Conservation (phyloP, 2,329 filamentous ascomycete species). For the Ceratocystis albifundus region DNA sequence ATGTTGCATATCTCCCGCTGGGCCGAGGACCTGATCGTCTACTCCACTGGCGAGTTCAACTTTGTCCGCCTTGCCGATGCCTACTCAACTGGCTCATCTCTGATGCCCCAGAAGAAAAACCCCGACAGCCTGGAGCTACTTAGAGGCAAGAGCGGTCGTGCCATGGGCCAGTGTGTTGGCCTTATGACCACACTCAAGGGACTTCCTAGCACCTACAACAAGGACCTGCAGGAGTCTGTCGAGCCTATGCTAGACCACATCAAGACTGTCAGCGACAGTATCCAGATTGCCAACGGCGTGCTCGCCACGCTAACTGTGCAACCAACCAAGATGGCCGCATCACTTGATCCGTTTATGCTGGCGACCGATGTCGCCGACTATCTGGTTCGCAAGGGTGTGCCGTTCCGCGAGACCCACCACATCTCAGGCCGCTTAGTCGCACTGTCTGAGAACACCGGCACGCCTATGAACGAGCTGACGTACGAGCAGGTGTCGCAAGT, state of each 20-base stretch:
- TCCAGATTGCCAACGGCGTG: constrained; percentile 73
- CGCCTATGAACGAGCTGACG: constrained; percentile 58
- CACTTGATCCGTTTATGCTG: constrained; percentile 73
- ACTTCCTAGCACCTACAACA: constrained; percentile 76
- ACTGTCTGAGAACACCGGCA: constrained; percentile 51
- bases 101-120: constrained; percentile 84
- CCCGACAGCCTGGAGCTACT: constrained; percentile 60
- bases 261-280: constrained; percentile 68
- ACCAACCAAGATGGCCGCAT: constrained; percentile 65
- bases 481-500: constrained; percentile 56
- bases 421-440: constrained; percentile 61
- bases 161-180: constrained; percentile 72
- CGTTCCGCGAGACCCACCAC: constrained; percentile 71
- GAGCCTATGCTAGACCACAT: constrained; percentile 78
- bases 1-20: constrained; percentile 72
- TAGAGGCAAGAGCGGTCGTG: constrained; percentile 61
- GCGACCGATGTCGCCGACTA: constrained; percentile 59
- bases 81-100: constrained; percentile 62
- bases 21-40: constrained; percentile 79
- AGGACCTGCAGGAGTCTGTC: constrained; percentile 79
- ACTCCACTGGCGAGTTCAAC: constrained; percentile 63
- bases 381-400: constrained; percentile 54
- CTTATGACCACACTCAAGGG: constrained; percentile 59
- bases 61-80: constrained; percentile 67
- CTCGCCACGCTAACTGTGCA: constrained; percentile 59